Evolutionary conservation across 805 yeast genomes (phyloP).

Genomic region (Cyberlindnera xylosilytica): DNA sequence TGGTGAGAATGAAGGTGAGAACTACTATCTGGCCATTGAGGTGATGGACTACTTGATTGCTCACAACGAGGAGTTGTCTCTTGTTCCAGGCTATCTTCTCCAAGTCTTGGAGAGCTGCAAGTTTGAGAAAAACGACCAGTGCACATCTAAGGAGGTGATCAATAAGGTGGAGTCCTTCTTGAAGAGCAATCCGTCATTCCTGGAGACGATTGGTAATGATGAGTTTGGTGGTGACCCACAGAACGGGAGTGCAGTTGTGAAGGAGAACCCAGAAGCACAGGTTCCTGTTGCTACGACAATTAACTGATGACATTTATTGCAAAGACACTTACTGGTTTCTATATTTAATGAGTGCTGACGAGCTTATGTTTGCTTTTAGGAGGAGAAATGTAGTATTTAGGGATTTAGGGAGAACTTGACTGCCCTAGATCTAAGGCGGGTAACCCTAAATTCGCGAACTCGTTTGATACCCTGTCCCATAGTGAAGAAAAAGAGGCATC

Average conservation of each 20-base stretch:
- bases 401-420: too few relatives aligned
- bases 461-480: not conserved
- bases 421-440: not conserved
- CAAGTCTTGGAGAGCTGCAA: constrained; percentile 23
- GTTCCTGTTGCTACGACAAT: constrained; percentile 14
- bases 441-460: not conserved
- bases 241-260: constrained; percentile 16
- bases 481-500: not conserved
- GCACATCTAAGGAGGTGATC: constrained; percentile 39
- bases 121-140: constrained; percentile 19
- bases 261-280: constrained; percentile 10
- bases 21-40: constrained; percentile 86
- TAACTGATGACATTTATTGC: constrained; percentile 2
- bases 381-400: too few relatives aligned
- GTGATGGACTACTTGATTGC: constrained; percentile 82
- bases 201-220: constrained; percentile 18
- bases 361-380: not conserved
- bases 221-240: constrained; percentile 8
- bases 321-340: constrained; percentile 2
- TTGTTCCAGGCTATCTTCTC: constrained; percentile 62
- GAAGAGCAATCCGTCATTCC: constrained; percentile 25
- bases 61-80: constrained; percentile 71
- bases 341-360: constrained; percentile 1
- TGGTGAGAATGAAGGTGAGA: constrained; percentile 53
- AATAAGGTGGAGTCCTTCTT: constrained; percentile 30